Evolutionary conservation across 2,329 filamentous ascomycete species (phyloP), one percentile per base, ranked within the genome.

Genomic region (Exophiala spinifera): DNA sequence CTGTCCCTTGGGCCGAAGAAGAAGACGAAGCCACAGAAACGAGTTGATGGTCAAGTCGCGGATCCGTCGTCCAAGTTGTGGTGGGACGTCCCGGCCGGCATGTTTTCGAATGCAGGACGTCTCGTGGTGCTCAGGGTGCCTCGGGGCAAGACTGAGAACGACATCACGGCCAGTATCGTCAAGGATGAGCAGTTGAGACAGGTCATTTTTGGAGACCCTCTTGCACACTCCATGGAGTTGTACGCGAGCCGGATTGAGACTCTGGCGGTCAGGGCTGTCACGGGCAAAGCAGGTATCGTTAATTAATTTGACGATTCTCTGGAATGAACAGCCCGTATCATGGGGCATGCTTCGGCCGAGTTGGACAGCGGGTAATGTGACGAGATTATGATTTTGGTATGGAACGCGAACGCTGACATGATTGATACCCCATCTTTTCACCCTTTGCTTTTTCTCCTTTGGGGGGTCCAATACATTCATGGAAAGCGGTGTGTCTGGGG

Each of bases 151-250:
- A 76, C 66, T 8, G 37, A 49, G 13, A 79, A 86, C 46, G 81
- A 83, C 3, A 80, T 91, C 0, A 80, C 88, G 44, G 88, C 88
- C 1, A 85, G 85, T 57, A 78, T 84, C 8, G 80, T 86, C 7
- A 80, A 75, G 0, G 87, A 94, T 60, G 81, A 85, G 40, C 76
- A 88, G 65, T 70, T 95, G 47, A 75, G 86, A 20, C 79, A 76
- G 1, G 79, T 91, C 0, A 76, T 95, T 3, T 95, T 90, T 80
- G 90, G 90, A 0, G 89, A 95, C 67, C 87, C 88, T 0, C 75
- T 89, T 40, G 87, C 84, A 67, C 90, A 95, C 72, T 77, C 84
- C 62, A 95, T 95, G 90, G 82, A 76, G 55, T 66, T 94, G 17
- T 95, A 95, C 70, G 82, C 82, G 13, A 80, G 78, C 17, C 74